A percentile compares a stretch with the other conserved stretches of the same genome.
Evolutionary conservation across 495 filamentous ascomycete species (phyloP).

Genomic region (Aspergillus olivimuriae): DNA sequence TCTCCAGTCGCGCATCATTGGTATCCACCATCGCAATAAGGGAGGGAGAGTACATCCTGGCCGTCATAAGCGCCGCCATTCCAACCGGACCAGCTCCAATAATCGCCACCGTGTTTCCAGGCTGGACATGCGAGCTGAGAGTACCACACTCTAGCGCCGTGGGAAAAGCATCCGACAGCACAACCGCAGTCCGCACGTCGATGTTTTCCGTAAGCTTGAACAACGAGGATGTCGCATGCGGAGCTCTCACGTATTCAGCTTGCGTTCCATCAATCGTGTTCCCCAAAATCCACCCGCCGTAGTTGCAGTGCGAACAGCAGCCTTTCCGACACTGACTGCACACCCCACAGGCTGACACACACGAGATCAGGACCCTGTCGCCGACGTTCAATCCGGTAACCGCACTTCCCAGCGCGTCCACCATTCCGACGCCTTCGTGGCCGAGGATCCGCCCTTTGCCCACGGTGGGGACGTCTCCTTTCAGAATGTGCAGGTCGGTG

Average conservation of each 20-base stretch:
- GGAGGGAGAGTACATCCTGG: constrained; percentile 35
- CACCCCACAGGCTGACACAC: constrained; percentile 32
- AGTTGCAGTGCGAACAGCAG: constrained; percentile 32
- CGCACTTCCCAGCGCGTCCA: constrained; percentile 58
- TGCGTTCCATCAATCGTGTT: constrained; percentile 43
- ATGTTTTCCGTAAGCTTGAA: constrained; percentile 31
- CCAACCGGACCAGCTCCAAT: constrained; percentile 49
- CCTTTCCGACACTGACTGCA: constrained; percentile 34
- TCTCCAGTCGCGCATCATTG: constrained; percentile 34
- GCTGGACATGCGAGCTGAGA: constrained; percentile 36
- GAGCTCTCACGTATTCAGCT: constrained; percentile 44
- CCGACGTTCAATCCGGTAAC: constrained; percentile 44
- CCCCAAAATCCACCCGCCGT: constrained; percentile 36
- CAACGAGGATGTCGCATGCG: constrained; percentile 36
- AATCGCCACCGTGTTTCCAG: constrained; percentile 40
- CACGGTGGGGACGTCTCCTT: constrained; percentile 60
- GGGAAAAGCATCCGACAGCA: constrained; percentile 43
- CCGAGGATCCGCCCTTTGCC: constrained; percentile 73
- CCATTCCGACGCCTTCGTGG: constrained; percentile 78
- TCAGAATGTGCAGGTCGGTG: constrained; percentile 70
- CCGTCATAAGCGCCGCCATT: constrained; percentile 39
- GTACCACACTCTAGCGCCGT: constrained; percentile 46
- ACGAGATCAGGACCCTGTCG: constrained; percentile 38
- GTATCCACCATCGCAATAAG: constrained; percentile 40
- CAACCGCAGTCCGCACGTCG: constrained; percentile 31